phyloP scores from a whole-genome alignment of 2,329 filamentous ascomycete species.

The Aspergillus glaucus region DNA sequence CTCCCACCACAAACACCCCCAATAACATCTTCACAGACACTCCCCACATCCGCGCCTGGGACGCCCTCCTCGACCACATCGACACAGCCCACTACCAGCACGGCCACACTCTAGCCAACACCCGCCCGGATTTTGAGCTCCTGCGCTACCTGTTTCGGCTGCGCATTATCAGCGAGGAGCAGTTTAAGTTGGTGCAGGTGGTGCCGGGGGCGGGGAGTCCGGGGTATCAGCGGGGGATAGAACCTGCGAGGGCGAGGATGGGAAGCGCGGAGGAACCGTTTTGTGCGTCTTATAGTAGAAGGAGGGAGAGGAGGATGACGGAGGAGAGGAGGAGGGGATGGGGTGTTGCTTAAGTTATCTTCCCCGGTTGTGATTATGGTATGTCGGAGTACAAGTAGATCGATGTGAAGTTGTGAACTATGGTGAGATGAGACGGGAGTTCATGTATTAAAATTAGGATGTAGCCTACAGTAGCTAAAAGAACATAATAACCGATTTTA shows the following conservation, averaged over 20 bases:
- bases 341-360: neutral
- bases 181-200: slow-evolving; percentile 40
- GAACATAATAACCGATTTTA: too few relatives aligned
- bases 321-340: slow-evolving; percentile 22
- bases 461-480: too few relatives aligned
- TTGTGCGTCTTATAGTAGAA: slow-evolving; percentile 32
- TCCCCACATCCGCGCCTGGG: slow-evolving; percentile 26
- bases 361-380: too few relatives aligned
- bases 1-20: slow-evolving; percentile 8
- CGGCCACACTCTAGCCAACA: slow-evolving; percentile 36
- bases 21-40: slow-evolving; percentile 3
- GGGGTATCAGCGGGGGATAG: slow-evolving; percentile 32
- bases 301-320: slow-evolving; percentile 34
- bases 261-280: slow-evolving; percentile 36
- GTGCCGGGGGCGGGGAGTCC: slow-evolving; percentile 31
- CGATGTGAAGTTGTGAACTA: too few relatives aligned
- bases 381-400: too few relatives aligned
- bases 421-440: too few relatives aligned
- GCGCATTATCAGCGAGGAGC: slow-evolving; percentile 37
- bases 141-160: slow-evolving; percentile 41
- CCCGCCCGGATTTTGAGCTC: slow-evolving; percentile 37
- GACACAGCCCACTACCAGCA: slow-evolving; percentile 34
- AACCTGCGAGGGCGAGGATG: slow-evolving; percentile 29
- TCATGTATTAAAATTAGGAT: too few relatives aligned
- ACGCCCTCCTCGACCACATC: slow-evolving; percentile 38